phyloP scores from a whole-genome alignment of 176 grass and related monocot genomes.

The Carex cristatella region DNA sequence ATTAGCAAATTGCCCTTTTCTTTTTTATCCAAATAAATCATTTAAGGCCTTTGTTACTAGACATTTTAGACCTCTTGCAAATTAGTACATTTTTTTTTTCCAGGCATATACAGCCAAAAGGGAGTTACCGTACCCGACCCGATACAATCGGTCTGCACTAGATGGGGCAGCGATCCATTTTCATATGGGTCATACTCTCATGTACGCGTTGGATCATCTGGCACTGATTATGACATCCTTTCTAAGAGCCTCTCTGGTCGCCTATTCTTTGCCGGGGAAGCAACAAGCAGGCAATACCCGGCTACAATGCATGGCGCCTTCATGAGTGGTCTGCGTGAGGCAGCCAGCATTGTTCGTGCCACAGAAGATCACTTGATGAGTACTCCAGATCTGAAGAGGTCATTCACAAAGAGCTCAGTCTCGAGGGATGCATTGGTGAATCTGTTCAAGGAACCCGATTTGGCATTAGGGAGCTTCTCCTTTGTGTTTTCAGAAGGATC shows the following conservation, averaged over 20 bases:
- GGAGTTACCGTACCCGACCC: constrained; percentile 80
- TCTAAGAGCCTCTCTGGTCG: constrained; percentile 52
- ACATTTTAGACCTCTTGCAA: not conserved
- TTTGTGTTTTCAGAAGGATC: constrained; percentile 47
- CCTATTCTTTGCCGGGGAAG: constrained; percentile 88
- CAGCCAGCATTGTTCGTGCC: constrained; percentile 49
- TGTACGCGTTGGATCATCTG: constrained; percentile 86
- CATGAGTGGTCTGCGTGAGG: constrained; percentile 85
- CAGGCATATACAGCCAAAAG: constrained; percentile 82
- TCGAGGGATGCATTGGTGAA: constrained; percentile 34
- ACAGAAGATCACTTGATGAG: constrained; percentile 9
- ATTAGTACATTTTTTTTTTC: not conserved
- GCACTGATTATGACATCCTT: constrained; percentile 76
- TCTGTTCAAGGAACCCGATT: constrained; percentile 73
- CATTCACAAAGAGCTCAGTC: constrained; percentile 35
- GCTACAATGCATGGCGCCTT: constrained; percentile 98
- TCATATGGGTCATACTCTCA: constrained; percentile 88
- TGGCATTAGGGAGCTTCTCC: constrained; percentile 53
- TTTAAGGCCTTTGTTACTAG: not conserved
- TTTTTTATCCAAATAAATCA: not conserved
- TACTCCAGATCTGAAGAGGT: constrained; percentile 44
- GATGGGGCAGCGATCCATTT: constrained; percentile 83
- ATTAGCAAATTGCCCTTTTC: not conserved
- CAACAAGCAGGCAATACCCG: constrained; percentile 71
- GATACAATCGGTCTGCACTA: constrained; percentile 78